Conservation (phyloP, 208 protist genomes). For the Leishmania gerbilli region DNA sequence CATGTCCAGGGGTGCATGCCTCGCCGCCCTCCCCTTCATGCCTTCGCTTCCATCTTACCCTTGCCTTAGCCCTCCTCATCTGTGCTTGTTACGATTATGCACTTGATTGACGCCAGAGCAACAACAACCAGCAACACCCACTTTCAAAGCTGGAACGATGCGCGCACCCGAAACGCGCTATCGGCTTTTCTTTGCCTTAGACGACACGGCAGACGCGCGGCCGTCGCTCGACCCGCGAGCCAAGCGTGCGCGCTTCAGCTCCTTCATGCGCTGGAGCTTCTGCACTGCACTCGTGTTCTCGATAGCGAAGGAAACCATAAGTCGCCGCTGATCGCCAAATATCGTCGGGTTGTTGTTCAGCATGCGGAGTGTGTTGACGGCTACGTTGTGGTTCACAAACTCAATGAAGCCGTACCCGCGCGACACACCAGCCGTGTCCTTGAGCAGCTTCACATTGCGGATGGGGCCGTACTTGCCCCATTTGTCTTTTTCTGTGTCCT, state of each 20-base stretch:
- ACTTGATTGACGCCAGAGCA: not conserved
- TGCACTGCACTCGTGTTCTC: slow-evolving; percentile 90
- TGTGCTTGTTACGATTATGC: not conserved
- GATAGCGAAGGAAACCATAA: slow-evolving; percentile 93
- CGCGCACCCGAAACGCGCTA: not conserved
- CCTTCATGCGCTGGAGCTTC: slow-evolving; percentile 87
- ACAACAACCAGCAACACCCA: not conserved
- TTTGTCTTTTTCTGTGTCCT: slow-evolving; percentile 69
- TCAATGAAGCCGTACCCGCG: slow-evolving; percentile 93
- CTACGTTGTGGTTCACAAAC: slow-evolving; percentile 91
- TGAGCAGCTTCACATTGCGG: slow-evolving; percentile 84
- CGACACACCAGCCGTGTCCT: slow-evolving; percentile 80
- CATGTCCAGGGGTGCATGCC: not conserved
- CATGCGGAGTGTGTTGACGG: slow-evolving; percentile 79
- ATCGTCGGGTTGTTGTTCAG: slow-evolving; percentile 95
- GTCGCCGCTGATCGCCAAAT: slow-evolving; percentile 79
- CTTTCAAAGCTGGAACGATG: not conserved
- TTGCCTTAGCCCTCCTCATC: not conserved
- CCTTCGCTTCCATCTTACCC: not conserved
- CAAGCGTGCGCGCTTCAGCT: slow-evolving; percentile 62
- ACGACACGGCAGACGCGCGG: not conserved
- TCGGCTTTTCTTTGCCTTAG: not conserved
- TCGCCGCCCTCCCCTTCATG: not conserved
- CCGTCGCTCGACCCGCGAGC: slow-evolving; percentile 13
- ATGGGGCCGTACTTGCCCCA: slow-evolving; percentile 93